Conservation (phyloP, 2,329 filamentous ascomycete species). For the Penicillium sp. region DNA sequence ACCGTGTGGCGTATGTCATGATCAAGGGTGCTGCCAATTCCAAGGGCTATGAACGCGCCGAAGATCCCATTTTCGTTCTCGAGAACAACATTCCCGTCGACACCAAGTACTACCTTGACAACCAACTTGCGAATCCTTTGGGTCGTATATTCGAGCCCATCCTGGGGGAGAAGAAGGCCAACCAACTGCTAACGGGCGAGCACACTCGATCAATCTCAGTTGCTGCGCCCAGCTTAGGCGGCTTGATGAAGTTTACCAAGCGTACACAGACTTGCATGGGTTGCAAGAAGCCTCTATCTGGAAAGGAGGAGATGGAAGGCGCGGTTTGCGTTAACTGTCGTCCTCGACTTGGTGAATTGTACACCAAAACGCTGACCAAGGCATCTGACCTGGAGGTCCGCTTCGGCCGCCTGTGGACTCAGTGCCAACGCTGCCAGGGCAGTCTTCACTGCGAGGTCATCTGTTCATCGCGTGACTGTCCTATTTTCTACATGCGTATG, state of each 20-base stretch:
- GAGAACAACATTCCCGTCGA: slow-evolving; percentile 98
- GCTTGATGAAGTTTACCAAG: slow-evolving; percentile 97
- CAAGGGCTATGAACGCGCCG: slow-evolving; percentile 95
- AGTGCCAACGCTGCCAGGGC: slow-evolving; percentile 95
- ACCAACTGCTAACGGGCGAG: slow-evolving; percentile 80
- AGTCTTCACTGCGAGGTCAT: slow-evolving; percentile 99
- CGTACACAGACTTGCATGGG: slow-evolving; percentile 98
- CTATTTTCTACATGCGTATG: slow-evolving; percentile 99
- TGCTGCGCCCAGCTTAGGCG: slow-evolving; percentile 84
- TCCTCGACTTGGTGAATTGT: slow-evolving; percentile 83
- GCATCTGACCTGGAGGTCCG: slow-evolving; percentile 89
- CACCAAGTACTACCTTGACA: slow-evolving; percentile 97
- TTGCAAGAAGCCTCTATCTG: slow-evolving; percentile 91
- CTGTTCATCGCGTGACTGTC: slow-evolving; percentile 92
- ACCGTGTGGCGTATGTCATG: slow-evolving; percentile 98
- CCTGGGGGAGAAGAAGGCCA: slow-evolving; percentile 85
- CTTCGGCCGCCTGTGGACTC: slow-evolving; percentile 92
- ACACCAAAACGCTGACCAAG: slow-evolving; percentile 83
- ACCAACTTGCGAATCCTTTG: slow-evolving; percentile 92
- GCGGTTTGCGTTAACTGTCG: slow-evolving; percentile 86
- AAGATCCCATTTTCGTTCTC: slow-evolving; percentile 94
- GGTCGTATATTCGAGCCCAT: slow-evolving; percentile 97
- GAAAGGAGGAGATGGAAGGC: slow-evolving; percentile 73
- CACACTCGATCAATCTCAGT: slow-evolving; percentile 95
- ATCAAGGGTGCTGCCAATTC: slow-evolving; percentile 83